Percentiles rank a stretch among this genome's conserved stretches.
phyloP scores from a whole-genome alignment of 768 basidiomycete genomes.

The Termitomyces bulborhizus region DNA sequence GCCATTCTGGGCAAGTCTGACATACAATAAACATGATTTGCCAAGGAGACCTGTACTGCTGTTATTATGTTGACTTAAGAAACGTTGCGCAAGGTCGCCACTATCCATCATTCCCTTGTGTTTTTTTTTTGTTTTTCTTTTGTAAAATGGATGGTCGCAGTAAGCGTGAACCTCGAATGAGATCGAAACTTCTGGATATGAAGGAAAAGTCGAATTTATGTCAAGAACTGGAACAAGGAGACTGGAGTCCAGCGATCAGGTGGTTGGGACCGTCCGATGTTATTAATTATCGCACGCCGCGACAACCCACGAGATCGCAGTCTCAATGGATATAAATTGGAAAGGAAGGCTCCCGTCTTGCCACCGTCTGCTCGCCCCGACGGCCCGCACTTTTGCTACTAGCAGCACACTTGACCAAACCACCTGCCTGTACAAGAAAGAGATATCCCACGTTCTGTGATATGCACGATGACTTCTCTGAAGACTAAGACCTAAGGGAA shows the following conservation, averaged over 20 bases:
- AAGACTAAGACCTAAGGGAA: background rate
- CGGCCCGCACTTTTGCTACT: slow-evolving; percentile 6
- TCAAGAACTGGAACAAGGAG: background rate
- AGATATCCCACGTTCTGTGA: background rate
- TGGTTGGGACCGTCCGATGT: too few species aligned
- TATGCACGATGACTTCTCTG: background rate
- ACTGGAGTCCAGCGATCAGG: background rate
- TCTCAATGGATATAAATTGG: background rate
- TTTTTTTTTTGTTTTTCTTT: background rate
- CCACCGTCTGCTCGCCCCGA: background rate
- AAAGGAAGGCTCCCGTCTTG: background rate
- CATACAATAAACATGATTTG: background rate
- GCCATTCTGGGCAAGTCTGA: background rate
- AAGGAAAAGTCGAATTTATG: background rate
- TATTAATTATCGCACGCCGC: background rate
- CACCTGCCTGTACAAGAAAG: slow-evolving; percentile 6
- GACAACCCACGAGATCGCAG: background rate
- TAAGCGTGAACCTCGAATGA: background rate
- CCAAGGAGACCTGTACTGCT: background rate
- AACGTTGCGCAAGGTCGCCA: background rate
- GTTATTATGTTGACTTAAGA: background rate
- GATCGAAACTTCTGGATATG: background rate
- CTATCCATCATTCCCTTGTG: background rate
- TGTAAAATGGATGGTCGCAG: background rate
- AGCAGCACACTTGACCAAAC: slow-evolving; percentile 9